phyloP scores from a whole-genome alignment of 345 rosid species.

The Excoecaria agallocha region DNA sequence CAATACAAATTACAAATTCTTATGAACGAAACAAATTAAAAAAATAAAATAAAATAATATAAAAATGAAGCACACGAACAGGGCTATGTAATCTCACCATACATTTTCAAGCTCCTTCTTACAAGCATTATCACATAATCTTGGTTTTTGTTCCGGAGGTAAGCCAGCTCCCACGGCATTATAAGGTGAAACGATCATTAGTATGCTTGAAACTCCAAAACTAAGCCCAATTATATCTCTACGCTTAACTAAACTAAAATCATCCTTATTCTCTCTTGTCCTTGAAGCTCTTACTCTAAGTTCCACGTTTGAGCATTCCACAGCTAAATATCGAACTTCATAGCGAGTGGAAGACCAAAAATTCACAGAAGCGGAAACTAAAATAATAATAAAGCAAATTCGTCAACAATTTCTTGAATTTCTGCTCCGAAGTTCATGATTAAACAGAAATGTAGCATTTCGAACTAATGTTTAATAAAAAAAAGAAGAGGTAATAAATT shows the following conservation, averaged over 20 bases:
- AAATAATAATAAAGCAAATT: neutral
- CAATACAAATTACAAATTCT: neutral
- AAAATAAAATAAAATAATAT: too few species aligned
- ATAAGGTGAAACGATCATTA: conserved; percentile 28
- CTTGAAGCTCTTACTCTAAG: conserved; percentile 33
- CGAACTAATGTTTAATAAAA: too few species aligned
- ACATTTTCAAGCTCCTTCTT: conserved; percentile 99
- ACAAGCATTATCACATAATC: conserved; percentile 65
- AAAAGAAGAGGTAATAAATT: too few species aligned
- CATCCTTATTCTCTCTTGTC: conserved; percentile 23
- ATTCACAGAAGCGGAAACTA: conserved; percentile 43
- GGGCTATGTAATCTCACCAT: conserved; percentile 73
- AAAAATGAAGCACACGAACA: neutral
- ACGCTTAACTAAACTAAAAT: conserved; percentile 33
- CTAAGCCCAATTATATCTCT: conserved; percentile 58
- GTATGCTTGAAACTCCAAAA: conserved; percentile 47
- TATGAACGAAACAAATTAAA: neutral
- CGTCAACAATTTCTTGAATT: neutral
- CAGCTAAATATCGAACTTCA: conserved; percentile 27
- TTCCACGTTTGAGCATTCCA: conserved; percentile 31
- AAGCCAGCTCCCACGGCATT: conserved; percentile 65
- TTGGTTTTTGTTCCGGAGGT: conserved; percentile 85
- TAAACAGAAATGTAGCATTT: neutral
- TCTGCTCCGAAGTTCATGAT: neutral
- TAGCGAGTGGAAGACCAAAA: conserved; percentile 19